Percentiles rank a stretch among this genome's conserved stretches.
phyloP scores from a whole-genome alignment of 2,329 filamentous ascomycete genomes.

The Fusarium subglutinans region DNA sequence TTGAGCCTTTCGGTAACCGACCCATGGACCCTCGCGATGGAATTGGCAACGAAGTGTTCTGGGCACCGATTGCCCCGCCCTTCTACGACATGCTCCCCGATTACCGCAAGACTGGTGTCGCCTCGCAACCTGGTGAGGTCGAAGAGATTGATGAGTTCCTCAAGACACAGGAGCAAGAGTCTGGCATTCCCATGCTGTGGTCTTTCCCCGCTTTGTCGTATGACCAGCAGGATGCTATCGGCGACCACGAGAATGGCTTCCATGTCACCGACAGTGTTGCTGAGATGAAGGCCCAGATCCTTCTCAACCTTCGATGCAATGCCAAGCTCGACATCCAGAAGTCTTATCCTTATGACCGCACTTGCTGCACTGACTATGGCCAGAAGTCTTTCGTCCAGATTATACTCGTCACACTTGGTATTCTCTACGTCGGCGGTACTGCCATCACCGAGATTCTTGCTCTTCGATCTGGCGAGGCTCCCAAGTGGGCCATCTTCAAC shows the following conservation, averaged over 20 bases:
- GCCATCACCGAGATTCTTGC: constrained; percentile 20
- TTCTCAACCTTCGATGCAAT: constrained; percentile 66
- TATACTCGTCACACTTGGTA: constrained; percentile 28
- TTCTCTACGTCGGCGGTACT: constrained; percentile 29
- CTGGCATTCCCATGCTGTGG: constrained; percentile 33
- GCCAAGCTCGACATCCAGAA: constrained; percentile 46
- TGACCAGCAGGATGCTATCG: constrained; percentile 24
- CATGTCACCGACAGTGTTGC: constrained; percentile 44
- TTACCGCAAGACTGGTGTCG: constrained; percentile 26
- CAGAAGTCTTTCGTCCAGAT: constrained; percentile 36
- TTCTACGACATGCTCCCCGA: constrained; percentile 34
- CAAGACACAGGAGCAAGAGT: constrained; percentile 10
- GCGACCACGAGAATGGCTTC: constrained; percentile 37
- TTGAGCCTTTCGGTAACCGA: constrained; percentile 27
- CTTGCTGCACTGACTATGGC: constrained; percentile 62
- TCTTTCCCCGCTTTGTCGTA: constrained; percentile 26
- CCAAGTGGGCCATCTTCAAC: constrained; percentile 28
- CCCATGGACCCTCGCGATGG: constrained; percentile 42
- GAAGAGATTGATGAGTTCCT: constrained; percentile 33
- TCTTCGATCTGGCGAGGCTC: constrained; percentile 14
- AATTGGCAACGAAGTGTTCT: constrained; percentile 42
- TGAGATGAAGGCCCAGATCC: constrained; percentile 50
- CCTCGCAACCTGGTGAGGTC: constrained; percentile 21
- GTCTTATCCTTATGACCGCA: constrained; percentile 57
- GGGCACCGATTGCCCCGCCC: constrained; percentile 38